These are phyloP conservation scores for Podaxis rugospora DNA, from an alignment of 768 basidiomycete genomes.

Conservation along the genomic window DNA sequence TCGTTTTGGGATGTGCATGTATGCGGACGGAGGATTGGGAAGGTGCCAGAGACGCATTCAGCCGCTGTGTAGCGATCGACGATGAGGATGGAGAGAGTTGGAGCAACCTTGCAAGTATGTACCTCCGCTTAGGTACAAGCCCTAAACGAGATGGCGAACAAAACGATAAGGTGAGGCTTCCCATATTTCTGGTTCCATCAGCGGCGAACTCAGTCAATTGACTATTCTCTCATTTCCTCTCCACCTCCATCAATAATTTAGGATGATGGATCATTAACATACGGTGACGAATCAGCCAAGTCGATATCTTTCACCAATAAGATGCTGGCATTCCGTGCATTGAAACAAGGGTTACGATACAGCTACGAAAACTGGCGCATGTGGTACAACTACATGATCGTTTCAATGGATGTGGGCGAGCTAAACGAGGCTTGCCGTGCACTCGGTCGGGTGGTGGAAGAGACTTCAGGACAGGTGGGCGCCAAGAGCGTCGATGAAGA, in stretches of 20 bases:
- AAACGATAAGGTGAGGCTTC: slow-evolving; percentile 23
- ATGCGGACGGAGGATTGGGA: slow-evolving; percentile 83
- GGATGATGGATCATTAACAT: slow-evolving; percentile 3
- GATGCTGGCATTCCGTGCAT: slow-evolving; percentile 85
- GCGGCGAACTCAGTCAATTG: slow-evolving; percentile 1
- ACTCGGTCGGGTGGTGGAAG: slow-evolving; percentile 75
- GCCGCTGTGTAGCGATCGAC: slow-evolving; percentile 83
- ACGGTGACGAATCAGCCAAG: slow-evolving; percentile 20
- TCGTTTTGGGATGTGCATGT: slow-evolving; percentile 89
- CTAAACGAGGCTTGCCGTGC: slow-evolving; percentile 85
- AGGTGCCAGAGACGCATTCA: slow-evolving; percentile 79
- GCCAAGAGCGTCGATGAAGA: slow-evolving; percentile 74
- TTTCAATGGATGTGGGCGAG: slow-evolving; percentile 91
- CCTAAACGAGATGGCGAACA: slow-evolving; percentile 23
- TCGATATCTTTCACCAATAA: slow-evolving; percentile 68
- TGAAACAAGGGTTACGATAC: slow-evolving; percentile 83
- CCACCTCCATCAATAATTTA: not conserved
- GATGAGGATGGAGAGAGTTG: slow-evolving; percentile 98
- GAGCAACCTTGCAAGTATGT: slow-evolving; percentile 95
- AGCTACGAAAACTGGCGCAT: slow-evolving; percentile 93
- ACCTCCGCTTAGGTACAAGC: slow-evolving; percentile 71
- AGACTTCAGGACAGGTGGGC: slow-evolving; percentile 47
- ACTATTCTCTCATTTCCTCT: not conserved
- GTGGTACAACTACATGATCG: slow-evolving; percentile 98
- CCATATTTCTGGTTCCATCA: not conserved